A percentile compares a stretch with the other conserved stretches of the same genome.
phyloP scores from a whole-genome alignment of 495 filamentous ascomycete species.

The Aspergillus conjunctus region DNA sequence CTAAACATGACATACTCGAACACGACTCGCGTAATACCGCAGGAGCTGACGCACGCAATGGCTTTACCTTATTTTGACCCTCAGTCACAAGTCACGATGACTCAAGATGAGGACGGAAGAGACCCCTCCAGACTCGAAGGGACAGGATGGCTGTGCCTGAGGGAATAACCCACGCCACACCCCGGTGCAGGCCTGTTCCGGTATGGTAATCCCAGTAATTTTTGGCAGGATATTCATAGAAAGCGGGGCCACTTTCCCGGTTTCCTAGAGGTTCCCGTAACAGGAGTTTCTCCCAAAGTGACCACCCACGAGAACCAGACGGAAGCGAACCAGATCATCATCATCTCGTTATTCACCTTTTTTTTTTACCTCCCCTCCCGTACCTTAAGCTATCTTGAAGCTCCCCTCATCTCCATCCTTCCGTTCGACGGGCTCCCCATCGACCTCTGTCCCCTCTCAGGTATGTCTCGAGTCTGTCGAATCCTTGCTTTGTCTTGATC shows the following conservation, averaged over 20 bases:
- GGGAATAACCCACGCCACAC: background rate
- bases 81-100: background rate
- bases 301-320: slow-evolving; percentile 14
- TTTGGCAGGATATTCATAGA: background rate
- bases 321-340: slow-evolving; percentile 8
- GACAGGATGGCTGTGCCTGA: background rate
- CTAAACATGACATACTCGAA: slow-evolving; percentile 17
- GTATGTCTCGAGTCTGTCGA: background rate
- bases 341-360: slow-evolving; percentile 6
- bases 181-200: background rate
- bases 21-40: background rate
- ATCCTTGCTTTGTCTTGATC: background rate
- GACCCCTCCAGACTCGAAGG: too few species aligned
- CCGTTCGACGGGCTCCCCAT: background rate
- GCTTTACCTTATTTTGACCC: slow-evolving; percentile 1
- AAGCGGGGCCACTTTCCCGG: background rate
- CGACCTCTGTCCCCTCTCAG: background rate
- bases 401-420: slow-evolving; percentile 1
- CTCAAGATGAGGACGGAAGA: too few species aligned
- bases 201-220: background rate
- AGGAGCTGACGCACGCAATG: background rate
- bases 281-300: background rate
- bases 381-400: background rate
- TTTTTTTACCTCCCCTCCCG: slow-evolving; percentile 1
- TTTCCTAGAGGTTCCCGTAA: background rate